Conservation (phyloP, 805 yeast genomes). For the Cyberlindnera sargentensis region DNA sequence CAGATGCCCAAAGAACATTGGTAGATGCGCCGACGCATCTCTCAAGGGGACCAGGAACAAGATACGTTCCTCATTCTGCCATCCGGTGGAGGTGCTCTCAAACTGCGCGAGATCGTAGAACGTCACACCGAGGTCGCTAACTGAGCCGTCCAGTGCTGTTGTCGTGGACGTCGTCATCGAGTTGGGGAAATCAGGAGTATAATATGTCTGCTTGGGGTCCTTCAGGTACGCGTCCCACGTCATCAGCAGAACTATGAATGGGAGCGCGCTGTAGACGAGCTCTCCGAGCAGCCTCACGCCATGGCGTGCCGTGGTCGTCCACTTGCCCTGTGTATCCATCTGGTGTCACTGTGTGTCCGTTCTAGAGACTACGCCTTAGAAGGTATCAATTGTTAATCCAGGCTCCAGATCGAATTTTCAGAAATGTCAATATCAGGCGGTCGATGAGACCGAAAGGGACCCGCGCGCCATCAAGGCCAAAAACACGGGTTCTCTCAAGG, state of each 20-base stretch:
- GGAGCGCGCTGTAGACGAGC: slow-evolving; percentile 6
- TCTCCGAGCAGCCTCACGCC: neutral
- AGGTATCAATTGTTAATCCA: too few relatives aligned
- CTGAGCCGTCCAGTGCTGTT: slow-evolving; percentile 6
- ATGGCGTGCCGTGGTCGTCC: neutral
- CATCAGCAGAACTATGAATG: slow-evolving; percentile 10
- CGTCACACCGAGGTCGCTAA: slow-evolving; percentile 39
- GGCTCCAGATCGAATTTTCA: too few relatives aligned
- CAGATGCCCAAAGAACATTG: slow-evolving; percentile 84
- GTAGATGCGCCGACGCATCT: slow-evolving; percentile 86
- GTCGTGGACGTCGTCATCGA: slow-evolving; percentile 22
- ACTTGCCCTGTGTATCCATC: too few relatives aligned
- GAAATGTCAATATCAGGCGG: too few relatives aligned
- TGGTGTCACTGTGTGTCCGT: too few relatives aligned
- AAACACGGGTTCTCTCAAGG: too few relatives aligned
- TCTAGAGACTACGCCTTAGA: too few relatives aligned
- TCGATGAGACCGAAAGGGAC: too few relatives aligned
- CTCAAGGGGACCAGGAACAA: slow-evolving; percentile 84
- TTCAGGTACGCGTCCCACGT: slow-evolving; percentile 9
- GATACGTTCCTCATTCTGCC: slow-evolving; percentile 74
- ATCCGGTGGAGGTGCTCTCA: slow-evolving; percentile 63
- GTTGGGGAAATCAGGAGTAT: slow-evolving; percentile 30
- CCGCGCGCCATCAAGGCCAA: too few relatives aligned
- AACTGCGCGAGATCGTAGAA: slow-evolving; percentile 68
- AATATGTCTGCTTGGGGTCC: slow-evolving; percentile 10